Evolutionary conservation across 2,329 filamentous ascomycete genomes (phyloP), one percentile per base, ranked within the genome.

Genomic region (Stylonectria norvegica): DNA sequence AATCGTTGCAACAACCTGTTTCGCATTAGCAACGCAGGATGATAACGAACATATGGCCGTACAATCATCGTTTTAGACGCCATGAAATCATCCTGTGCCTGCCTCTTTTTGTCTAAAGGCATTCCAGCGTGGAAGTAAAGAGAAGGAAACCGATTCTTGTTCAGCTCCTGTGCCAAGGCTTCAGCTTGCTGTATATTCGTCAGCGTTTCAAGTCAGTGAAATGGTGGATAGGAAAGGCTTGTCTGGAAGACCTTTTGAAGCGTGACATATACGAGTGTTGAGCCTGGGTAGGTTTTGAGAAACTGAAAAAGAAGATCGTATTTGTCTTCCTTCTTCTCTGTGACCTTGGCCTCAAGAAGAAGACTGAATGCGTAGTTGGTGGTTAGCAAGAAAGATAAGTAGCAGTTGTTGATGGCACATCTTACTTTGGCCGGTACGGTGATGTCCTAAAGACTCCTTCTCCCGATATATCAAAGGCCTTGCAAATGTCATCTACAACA

Each of bases 201-300:
- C 25, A 57, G 52, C 14, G 14, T 18, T 12, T 1, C 20, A 6
- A 8, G 5, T 11, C 15, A 4, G 4, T 2, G 3, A 20, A 9
- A 11, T n/a, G 11, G 4, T 2, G 7, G 18, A 16, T 20, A 18
- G 9, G 2, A 4, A 8, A 14, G 3, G 4, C 4, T 5, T 3
- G 2, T 6, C n/a, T 5, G 16, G 20, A 42, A 2, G 38, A 62
- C 65, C 48, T 69, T 72, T 42, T 81, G 79, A 0, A 74, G 55
- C 0, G 78, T 81, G 2, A 81, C 76, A 39, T 83, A 84, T 10
- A 84, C 67, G 16, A 83, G 74, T 0, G 76, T 76, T 3, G 79
- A 66, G 0, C 79, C 80, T 1, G 67, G 63, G 40, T 81, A 66
- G 1, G 65, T 48, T 20, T 60, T 61, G 7, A 83, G 60, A 43